Conservation (phyloP, 345 rosid genomes). For the Erucastrum elatum region DNA sequence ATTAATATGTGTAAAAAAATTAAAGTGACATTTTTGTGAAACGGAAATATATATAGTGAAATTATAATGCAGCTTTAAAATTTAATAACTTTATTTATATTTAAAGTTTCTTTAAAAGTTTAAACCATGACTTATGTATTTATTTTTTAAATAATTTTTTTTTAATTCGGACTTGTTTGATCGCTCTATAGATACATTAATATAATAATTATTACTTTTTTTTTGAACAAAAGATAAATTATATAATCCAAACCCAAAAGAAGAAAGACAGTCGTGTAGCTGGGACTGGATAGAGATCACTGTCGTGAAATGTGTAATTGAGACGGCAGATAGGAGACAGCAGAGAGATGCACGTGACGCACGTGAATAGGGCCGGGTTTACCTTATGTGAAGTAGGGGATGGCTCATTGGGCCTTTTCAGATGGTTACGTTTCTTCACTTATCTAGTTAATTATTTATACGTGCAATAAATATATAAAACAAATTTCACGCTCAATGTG, state of each 20-base stretch:
- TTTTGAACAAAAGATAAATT: too few relatives aligned
- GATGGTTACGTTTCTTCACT: neutral
- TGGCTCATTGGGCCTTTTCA: constrained; percentile 37
- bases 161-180: too few relatives aligned
- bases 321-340: constrained; percentile 33
- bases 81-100: too few relatives aligned
- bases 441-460: neutral
- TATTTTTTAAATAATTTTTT: too few relatives aligned
- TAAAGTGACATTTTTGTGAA: too few relatives aligned
- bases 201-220: too few relatives aligned
- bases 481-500: constrained; percentile 24
- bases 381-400: constrained; percentile 6
- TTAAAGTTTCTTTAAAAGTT: too few relatives aligned
- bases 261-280: constrained; percentile 21
- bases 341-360: constrained; percentile 28
- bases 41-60: too few relatives aligned
- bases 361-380: constrained; percentile 32
- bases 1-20: too few relatives aligned
- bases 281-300: constrained; percentile 24
- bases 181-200: too few relatives aligned
- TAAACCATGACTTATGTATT: too few relatives aligned
- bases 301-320: constrained; percentile 30
- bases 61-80: too few relatives aligned
- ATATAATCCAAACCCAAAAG: neutral
- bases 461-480: constrained; percentile 11